Evolutionary conservation across 805 yeast genomes (phyloP), one percentile per base, ranked within the genome.

Genomic region (Ogataea neopini): DNA sequence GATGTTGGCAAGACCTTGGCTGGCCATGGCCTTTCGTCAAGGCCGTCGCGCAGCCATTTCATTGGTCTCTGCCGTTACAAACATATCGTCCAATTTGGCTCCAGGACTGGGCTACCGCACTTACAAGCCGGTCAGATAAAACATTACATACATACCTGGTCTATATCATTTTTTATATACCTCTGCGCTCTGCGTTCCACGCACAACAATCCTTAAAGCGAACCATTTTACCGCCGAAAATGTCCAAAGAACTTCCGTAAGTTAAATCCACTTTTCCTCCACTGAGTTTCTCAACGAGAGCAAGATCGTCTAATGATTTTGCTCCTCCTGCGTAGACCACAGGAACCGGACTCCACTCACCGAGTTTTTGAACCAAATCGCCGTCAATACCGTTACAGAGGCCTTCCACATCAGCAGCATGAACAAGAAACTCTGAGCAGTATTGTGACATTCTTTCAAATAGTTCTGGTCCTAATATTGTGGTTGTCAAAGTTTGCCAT

Each of bases 321-420:
- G 97, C 99, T 3, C 99, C 99, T 11, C 99, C 99, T 25, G 99
- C 99, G 65, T 94, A 94, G 2, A 92, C 96, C 4, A 88, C 81
- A 28, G 86, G 90, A 2, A 87, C 74, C 22, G 76, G 79, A 14
- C 73, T 67, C 98, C 98, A 94, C 54, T 84, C 80, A 18, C 89
- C 89, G 34, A 94, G 70, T 47, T 76, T 76, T 22, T 50, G 48
- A 4, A 94, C 97, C 36, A 94, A 71, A 14, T 81, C 78, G 61
- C 83, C 83, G 61, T 94, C 99, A 28, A 94, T 87, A 0, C 99
- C 99, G 35, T 81, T 77, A 64, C 99, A 94, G 14, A 94, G 73
- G 0, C 99, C 99, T 68, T 94, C 99, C 3, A 94, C 98, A 67
- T 94, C 99, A 0, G 99, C 99, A 3, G 99, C 99, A 69, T 94